These are phyloP conservation scores for Diplotaxis tenuifolia DNA, from an alignment of 345 rosid genomes.

Conservation along the genomic window DNA sequence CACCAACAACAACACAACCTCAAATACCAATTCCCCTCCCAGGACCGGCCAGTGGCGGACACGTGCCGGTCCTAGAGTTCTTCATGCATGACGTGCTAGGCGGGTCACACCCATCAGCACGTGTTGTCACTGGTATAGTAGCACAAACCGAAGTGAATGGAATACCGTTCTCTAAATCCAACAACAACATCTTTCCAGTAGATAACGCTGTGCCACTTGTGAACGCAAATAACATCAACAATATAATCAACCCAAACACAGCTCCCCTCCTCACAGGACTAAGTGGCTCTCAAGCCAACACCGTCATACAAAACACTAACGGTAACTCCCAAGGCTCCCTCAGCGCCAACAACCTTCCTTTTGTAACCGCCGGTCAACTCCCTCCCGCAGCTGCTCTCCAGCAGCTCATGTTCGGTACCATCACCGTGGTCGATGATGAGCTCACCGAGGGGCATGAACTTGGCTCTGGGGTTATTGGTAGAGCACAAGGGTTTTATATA, in stretches of 20 bases:
- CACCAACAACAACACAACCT: slow-evolving; percentile 20
- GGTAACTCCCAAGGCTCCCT: slow-evolving; percentile 53
- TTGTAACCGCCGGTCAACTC: slow-evolving; percentile 80
- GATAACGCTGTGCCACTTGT: slow-evolving; percentile 61
- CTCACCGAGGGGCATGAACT: slow-evolving; percentile 77
- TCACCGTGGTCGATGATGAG: slow-evolving; percentile 82
- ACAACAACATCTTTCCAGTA: slow-evolving; percentile 64
- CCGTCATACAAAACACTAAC: slow-evolving; percentile 60
- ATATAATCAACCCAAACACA: slow-evolving; percentile 54
- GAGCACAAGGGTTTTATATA: slow-evolving; percentile 82
- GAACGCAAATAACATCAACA: slow-evolving; percentile 45
- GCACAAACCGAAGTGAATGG: slow-evolving; percentile 68
- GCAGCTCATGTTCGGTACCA: slow-evolving; percentile 79
- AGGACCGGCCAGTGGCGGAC: slow-evolving; percentile 6
- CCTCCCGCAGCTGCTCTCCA: slow-evolving; percentile 67
- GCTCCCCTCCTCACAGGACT: slow-evolving; percentile 76
- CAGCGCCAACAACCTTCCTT: slow-evolving; percentile 55
- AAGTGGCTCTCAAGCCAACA: slow-evolving; percentile 57
- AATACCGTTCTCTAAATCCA: slow-evolving; percentile 72
- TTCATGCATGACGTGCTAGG: slow-evolving; percentile 76
- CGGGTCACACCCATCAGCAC: slow-evolving; percentile 68
- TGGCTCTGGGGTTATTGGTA: slow-evolving; percentile 66
- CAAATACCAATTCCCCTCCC: slow-evolving; percentile 29
- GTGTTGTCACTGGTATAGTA: slow-evolving; percentile 74
- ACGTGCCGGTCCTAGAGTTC: slow-evolving; percentile 52